phyloP scores from a whole-genome alignment of 345 rosid species.

The Microthlaspi erraticum region DNA sequence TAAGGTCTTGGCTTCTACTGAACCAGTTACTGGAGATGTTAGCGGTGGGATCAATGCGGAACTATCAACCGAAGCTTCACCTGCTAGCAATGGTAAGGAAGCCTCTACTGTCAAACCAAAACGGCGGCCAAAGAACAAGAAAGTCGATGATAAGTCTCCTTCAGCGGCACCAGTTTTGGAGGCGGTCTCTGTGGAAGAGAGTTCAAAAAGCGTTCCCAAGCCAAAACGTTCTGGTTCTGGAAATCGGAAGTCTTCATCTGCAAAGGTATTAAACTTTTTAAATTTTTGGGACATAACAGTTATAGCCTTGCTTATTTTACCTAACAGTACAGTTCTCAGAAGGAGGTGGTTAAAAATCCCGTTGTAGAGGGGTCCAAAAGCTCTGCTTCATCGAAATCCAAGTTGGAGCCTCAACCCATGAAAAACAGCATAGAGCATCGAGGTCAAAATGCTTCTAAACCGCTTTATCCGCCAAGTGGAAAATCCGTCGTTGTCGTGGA shows the following conservation, averaged over 20 bases:
- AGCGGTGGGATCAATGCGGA: slow-evolving; percentile 31
- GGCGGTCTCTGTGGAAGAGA: slow-evolving; percentile 41
- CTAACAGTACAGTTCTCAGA: slow-evolving; percentile 56
- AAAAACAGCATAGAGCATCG: slow-evolving; percentile 47
- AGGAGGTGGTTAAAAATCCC: slow-evolving; percentile 34
- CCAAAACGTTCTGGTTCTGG: slow-evolving; percentile 42
- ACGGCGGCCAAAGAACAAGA: slow-evolving; percentile 54
- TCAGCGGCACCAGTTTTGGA: slow-evolving; percentile 41
- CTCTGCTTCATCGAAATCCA: slow-evolving; percentile 50
- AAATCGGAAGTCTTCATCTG: slow-evolving; percentile 32
- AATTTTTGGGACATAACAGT: slow-evolving; percentile 24
- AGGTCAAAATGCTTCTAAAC: slow-evolving; percentile 53
- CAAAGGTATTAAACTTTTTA: slow-evolving; percentile 51
- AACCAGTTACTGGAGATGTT: slow-evolving; percentile 38
- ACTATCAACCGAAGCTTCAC: slow-evolving; percentile 37
- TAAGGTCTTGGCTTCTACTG: slow-evolving; percentile 37
- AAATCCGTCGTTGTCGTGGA: slow-evolving; percentile 95
- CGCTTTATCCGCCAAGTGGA: slow-evolving; percentile 77
- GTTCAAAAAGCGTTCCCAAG: slow-evolving; percentile 39
- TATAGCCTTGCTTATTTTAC: slow-evolving; percentile 31
- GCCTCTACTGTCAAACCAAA: slow-evolving; percentile 45
- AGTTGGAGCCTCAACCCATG: slow-evolving; percentile 49
- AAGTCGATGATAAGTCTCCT: slow-evolving; percentile 48
- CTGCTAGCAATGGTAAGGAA: slow-evolving; percentile 34
- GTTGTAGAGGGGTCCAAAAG: slow-evolving; percentile 34